Evolutionary conservation across 495 filamentous ascomycete genomes (phyloP), one percentile per base, ranked within the genome.

Genomic region (Penicillium coprophilum): DNA sequence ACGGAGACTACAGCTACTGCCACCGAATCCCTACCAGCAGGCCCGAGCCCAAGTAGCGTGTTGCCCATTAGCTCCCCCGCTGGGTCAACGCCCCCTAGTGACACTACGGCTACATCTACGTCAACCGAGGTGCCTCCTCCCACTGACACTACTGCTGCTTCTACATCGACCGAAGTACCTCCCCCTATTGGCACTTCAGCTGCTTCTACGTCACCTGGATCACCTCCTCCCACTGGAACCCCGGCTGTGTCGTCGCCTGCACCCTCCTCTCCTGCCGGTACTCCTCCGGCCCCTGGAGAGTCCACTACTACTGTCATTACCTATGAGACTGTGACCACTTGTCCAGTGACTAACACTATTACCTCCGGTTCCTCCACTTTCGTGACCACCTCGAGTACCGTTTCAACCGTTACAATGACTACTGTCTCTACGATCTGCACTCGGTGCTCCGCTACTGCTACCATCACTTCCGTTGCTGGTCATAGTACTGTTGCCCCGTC

Each of bases 401-500:
- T 74, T 17, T 76, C 75, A 1, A 71, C 69, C 0, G 52, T 72
- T 12, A 62, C 59, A 15, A 41, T 68, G 36, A 76, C 74, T 15
- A 62, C 66, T n/a, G 73, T 64, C 27, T 69, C 71, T 7, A 77
- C 73, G 1, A 61, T 73, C 50, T 72, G 68, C 59, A 65, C 67
- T 12, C 61, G 57, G 19, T 70, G 70, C 51, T 60, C 67, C 50
- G 63, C 46, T 4, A 55, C 58, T 34, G 51, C 55, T 8, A 55
- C 61, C 5, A n/a, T n/a, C n/a, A n/a, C n/a, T n/a, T 15, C 55
- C 13, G 47, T 50, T 28, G 40, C 51, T n/a, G 58, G 40, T 3
- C 28, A 31, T 21, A 47, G 28, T 30, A 21, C 55, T 46, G 6
- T 11, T 17, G 19, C 19, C 3, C 20, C 46, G 0, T 15, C 31